These are phyloP conservation scores for Colletotrichum sp. DNA, from an alignment of 2,329 filamentous ascomycete species.

Conservation along the genomic window DNA sequence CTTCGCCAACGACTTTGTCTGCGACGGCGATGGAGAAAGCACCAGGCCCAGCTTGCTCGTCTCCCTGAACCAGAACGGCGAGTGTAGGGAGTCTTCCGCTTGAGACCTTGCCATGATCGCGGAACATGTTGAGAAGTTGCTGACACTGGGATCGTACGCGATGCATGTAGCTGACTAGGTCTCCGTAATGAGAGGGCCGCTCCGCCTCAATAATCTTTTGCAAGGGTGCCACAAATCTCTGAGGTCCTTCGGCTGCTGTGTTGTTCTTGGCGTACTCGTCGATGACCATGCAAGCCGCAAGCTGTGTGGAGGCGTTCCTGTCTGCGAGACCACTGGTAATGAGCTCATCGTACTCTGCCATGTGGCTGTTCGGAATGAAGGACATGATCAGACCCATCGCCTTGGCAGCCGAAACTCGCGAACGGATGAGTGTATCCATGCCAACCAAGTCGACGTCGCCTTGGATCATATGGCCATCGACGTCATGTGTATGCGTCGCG, in stretches of 20 bases:
- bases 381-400: conserved; percentile 88
- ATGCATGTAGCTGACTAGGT: conserved; percentile 88
- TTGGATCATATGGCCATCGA: conserved; percentile 97
- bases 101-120: conserved; percentile 85
- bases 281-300: conserved; percentile 81
- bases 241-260: conserved; percentile 46
- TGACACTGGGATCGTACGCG: conserved; percentile 91
- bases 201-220: conserved; percentile 81
- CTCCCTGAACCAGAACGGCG: conserved; percentile 92
- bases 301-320: conserved; percentile 82
- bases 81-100: conserved; percentile 77
- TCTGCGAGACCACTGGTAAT: conserved; percentile 73
- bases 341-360: conserved; percentile 68
- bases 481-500: conserved; percentile 81
- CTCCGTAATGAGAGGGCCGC: conserved; percentile 82
- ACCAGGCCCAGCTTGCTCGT: conserved; percentile 87
- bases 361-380: conserved; percentile 68
- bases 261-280: conserved; percentile 83
- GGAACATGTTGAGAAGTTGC: conserved; percentile 88
- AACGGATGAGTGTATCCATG: conserved; percentile 85
- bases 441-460: conserved; percentile 96
- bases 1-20: conserved; percentile 83
- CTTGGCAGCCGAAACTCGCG: conserved; percentile 83
- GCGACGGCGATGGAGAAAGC: conserved; percentile 90
- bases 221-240: conserved; percentile 68